Conservation (phyloP, 371 early-diverging fungal species). For the Lichtheimia ramosa region DNA sequence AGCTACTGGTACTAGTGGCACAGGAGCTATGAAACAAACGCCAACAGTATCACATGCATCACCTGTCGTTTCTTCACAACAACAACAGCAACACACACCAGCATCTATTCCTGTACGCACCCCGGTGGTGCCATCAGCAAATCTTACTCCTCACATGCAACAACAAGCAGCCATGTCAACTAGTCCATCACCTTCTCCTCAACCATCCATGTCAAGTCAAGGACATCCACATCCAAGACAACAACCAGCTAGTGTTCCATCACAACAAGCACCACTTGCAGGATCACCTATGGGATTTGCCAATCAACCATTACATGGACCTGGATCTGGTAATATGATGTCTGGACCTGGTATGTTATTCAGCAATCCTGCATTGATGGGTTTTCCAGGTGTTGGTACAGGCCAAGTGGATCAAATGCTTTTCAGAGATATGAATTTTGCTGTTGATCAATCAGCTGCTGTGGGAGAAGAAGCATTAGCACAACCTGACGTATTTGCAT, state of each 20-base stretch:
- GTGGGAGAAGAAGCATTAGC: constrained; percentile 6
- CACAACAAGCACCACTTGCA: not conserved
- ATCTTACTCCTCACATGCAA: not conserved
- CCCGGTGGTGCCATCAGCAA: not conserved
- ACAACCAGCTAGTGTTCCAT: not conserved
- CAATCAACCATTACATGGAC: not conserved
- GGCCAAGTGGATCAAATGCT: constrained; percentile 13
- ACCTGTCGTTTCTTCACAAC: not conserved
- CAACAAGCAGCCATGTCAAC: constrained; percentile 1
- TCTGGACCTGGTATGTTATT: constrained; percentile 5
- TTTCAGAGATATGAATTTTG: constrained; percentile 13
- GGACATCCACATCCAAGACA: constrained; percentile 2
- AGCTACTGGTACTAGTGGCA: not conserved
- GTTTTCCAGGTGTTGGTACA: constrained; percentile 4
- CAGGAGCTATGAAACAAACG: constrained; percentile 3
- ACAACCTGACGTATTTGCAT: constrained; percentile 15
- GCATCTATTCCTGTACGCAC: not conserved
- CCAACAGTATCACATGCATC: not conserved
- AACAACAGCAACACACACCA: constrained; percentile 2
- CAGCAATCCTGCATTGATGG: constrained; percentile 13
- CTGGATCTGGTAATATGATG: constrained; percentile 10
- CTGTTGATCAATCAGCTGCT: constrained; percentile 2
- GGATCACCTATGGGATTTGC: constrained; percentile 4
- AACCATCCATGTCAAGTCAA: constrained; percentile 10
- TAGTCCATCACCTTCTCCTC: not conserved